Evolutionary conservation across 345 rosid species (phyloP), one percentile per base, ranked within the genome.

Genomic region (Salix brachista): DNA sequence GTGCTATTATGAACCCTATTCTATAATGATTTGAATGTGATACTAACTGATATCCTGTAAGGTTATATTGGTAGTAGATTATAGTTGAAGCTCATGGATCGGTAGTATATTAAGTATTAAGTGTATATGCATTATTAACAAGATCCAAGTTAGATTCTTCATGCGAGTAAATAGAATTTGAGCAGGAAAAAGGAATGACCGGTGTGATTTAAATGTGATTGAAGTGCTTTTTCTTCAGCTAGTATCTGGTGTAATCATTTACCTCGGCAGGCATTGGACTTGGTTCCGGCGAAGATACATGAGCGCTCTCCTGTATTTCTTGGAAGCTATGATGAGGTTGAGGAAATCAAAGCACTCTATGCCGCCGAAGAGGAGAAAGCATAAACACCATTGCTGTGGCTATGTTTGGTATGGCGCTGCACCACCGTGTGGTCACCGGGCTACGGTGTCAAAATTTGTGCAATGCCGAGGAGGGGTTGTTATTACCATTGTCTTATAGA

Each of bases 281-380:
- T 93, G 81, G 86, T 85, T 69, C 97, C 98, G 0, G 66, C 77
- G 83, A 89, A 90, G 71, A 92, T 96, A 68, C 99, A 96, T 26
- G 95, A 93, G 74, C 86, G 98, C 16, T 92, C 95, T 74, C 98
- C 99, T 0, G 86, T 96, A 83, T 96, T 96, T 85, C 91, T 96
- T 3, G 97, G 99, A 78, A 96, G 98, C 90, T 89, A 85, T 25
- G 97, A 96, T 2, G 99, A 96, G 69, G 91, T 96, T 39, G 98
- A 96, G 79, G 97, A 93, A 81, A 92, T 96, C 80, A 96, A 93
- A 88, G 85, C 85, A 32, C 88, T 93, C 42, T 96, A 91, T 77
- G 94, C 96, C 69, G 88, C 84, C 30, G 91, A 88, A 78, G 87
- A 69, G 54, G 25, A 86, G 74, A 84, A 84, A 66, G 76, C 80